These are phyloP conservation scores for Pythium insidiosum DNA, from an alignment of 352 stramenopile species.

Conservation along the genomic window DNA sequence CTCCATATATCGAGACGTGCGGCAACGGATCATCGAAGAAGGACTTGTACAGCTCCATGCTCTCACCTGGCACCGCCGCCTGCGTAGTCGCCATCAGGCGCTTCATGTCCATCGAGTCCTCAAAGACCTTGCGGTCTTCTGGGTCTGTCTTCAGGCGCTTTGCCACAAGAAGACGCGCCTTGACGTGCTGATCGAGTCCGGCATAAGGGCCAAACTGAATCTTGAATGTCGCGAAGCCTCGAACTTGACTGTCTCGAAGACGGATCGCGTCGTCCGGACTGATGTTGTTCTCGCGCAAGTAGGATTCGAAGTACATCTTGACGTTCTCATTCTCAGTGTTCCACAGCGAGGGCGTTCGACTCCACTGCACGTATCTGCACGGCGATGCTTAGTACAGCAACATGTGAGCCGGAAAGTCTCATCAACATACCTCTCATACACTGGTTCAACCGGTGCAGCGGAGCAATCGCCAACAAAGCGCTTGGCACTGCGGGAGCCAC, in stretches of 20 bases:
- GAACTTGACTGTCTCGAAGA: conserved; percentile 57
- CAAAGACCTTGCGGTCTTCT: conserved; percentile 62
- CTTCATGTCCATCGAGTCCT: conserved; percentile 63
- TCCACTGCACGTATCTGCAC: conserved; percentile 57
- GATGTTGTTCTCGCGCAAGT: conserved; percentile 72
- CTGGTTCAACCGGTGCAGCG: conserved; percentile 21
- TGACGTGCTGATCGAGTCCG: conserved; percentile 75
- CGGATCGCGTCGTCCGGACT: conserved; percentile 51
- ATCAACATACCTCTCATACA: conserved; percentile 74
- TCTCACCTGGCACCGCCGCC: conserved; percentile 48
- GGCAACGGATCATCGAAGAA: conserved; percentile 73
- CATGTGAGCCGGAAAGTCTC: too few species aligned
- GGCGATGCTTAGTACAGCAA: background rate
- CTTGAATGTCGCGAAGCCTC: conserved; percentile 73
- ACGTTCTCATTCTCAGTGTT: conserved; percentile 74
- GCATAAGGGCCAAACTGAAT: conserved; percentile 65
- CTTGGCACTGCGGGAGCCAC: conserved; percentile 37
- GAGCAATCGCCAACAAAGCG: conserved; percentile 66
- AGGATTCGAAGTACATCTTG: conserved; percentile 75
- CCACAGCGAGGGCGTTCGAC: conserved; percentile 54
- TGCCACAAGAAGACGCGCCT: conserved; percentile 65
- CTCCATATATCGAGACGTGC: conserved; percentile 45
- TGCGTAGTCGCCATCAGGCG: conserved; percentile 43
- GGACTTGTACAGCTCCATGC: conserved; percentile 71
- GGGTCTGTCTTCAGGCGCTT: conserved; percentile 70